Percentiles rank a stretch among this genome's conserved stretches.
These are phyloP conservation scores for Aspergillus pseudoviridinutans DNA, from an alignment of 2,329 filamentous ascomycete species.

Conservation along the genomic window DNA sequence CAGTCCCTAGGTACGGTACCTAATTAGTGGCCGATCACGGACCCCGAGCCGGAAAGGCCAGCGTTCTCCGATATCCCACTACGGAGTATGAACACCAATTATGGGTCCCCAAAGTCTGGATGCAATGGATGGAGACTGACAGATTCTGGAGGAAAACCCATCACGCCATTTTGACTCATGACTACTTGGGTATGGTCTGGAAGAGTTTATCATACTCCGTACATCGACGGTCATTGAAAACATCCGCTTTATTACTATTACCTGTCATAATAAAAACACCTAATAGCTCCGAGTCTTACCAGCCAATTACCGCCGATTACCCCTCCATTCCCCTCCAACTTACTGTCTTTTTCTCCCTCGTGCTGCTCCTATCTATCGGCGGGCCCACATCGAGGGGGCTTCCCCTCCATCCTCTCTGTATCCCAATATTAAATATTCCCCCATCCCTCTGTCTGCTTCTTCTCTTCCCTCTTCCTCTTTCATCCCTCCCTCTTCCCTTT, in stretches of 20 bases:
- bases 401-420: not conserved
- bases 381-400: not conserved
- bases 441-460: slow-evolving; percentile 2
- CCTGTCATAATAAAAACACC: not conserved
- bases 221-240: not conserved
- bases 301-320: not conserved
- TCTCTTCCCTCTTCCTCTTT: slow-evolving; percentile 9
- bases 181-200: not conserved
- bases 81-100: too few species aligned
- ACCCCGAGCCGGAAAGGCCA: not conserved
- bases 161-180: slow-evolving; percentile 2
- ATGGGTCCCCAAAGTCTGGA: not conserved
- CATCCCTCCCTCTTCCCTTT: slow-evolving; percentile 15
- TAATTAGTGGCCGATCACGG: not conserved
- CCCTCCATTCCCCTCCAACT: not conserved
- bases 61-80: not conserved
- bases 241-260: not conserved
- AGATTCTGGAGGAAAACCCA: not conserved
- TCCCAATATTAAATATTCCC: not conserved
- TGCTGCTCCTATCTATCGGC: not conserved
- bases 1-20: too few species aligned
- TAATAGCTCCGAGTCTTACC: not conserved
- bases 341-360: not conserved
- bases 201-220: not conserved
- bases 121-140: not conserved